These are phyloP conservation scores for Drechmeria coniospora DNA, from an alignment of 2,329 filamentous ascomycete genomes.

Conservation along the genomic window DNA sequence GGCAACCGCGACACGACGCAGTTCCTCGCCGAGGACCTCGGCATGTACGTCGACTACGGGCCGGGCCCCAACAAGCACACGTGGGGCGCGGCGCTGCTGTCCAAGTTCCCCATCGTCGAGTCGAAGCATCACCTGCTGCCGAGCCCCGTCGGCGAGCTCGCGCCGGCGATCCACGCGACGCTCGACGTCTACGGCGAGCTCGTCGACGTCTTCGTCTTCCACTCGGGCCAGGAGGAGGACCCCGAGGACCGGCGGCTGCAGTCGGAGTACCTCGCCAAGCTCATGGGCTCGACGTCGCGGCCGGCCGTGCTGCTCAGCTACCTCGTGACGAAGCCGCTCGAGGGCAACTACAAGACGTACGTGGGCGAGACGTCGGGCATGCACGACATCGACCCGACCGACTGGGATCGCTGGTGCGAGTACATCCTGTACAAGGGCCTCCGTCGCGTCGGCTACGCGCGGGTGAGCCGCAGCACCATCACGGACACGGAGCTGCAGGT, in stretches of 20 bases:
- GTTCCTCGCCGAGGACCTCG: slow-evolving; percentile 85
- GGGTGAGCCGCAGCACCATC: slow-evolving; percentile 77
- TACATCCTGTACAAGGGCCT: slow-evolving; percentile 93
- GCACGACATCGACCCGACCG: slow-evolving; percentile 81
- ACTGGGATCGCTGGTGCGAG: slow-evolving; percentile 98
- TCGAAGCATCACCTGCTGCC: slow-evolving; percentile 92
- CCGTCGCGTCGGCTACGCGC: slow-evolving; percentile 72
- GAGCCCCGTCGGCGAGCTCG: slow-evolving; percentile 84
- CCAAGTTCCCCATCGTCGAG: slow-evolving; percentile 95
- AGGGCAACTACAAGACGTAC: slow-evolving; percentile 96
- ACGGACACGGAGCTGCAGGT: slow-evolving; percentile 96
- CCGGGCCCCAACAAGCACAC: slow-evolving; percentile 98
- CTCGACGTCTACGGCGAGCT: slow-evolving; percentile 80
- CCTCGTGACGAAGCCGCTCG: slow-evolving; percentile 73
- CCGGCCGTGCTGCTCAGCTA: slow-evolving; percentile 82
- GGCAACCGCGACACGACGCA: slow-evolving; percentile 94
- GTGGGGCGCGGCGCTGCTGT: slow-evolving; percentile 84
- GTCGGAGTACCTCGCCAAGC: slow-evolving; percentile 65
- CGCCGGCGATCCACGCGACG: slow-evolving; percentile 92
- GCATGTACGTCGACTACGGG: slow-evolving; percentile 97
- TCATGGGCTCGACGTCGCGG: slow-evolving; percentile 72
- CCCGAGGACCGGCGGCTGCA: slow-evolving; percentile 80
- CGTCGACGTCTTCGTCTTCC: slow-evolving; percentile 94
- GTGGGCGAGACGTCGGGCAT: slow-evolving; percentile 78
- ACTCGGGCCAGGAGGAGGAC: slow-evolving; percentile 96